A percentile compares a stretch with the other conserved stretches of the same genome.
Conservation (phyloP, 2,329 filamentous ascomycete species). For the Sporothrix brunneoviolacea region DNA sequence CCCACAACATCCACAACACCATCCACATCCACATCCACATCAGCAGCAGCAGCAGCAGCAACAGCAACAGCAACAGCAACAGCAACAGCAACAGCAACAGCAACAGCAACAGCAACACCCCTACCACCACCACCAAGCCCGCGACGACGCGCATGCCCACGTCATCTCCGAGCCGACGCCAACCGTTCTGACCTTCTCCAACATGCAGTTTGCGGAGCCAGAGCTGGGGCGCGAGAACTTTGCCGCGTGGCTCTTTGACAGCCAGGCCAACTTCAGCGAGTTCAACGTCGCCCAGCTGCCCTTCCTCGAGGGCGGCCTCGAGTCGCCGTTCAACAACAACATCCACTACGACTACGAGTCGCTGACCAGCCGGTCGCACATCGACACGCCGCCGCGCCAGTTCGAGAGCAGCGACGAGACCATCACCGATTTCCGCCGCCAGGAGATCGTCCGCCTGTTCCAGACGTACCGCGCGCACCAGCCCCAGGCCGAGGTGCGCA, state of each 20-base stretch:
- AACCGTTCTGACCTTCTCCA: constrained; percentile 28
- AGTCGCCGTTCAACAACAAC: constrained; percentile 45
- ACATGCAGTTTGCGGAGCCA: constrained; percentile 30
- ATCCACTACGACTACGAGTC: constrained; percentile 47
- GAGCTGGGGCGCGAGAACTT: constrained; percentile 38
- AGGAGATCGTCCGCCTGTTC: constrained; percentile 39
- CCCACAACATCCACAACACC: background rate
- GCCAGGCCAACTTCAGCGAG: constrained; percentile 35
- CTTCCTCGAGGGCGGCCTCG: constrained; percentile 43
- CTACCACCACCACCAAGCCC: background rate
- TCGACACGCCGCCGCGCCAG: constrained; percentile 37
- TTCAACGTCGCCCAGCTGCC: constrained; percentile 38
- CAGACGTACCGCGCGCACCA: constrained; percentile 38
- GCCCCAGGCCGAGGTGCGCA: constrained; percentile 31
- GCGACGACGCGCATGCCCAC: constrained; percentile 11
- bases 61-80: background rate
- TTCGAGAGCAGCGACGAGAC: constrained; percentile 35
- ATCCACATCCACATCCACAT: background rate
- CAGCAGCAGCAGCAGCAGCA: background rate
- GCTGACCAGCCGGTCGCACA: constrained; percentile 39
- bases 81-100: background rate
- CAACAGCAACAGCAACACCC: background rate
- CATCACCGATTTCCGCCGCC: constrained; percentile 38
- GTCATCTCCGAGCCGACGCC: constrained; percentile 26
- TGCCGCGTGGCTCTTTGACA: constrained; percentile 45